Evolutionary conservation across 495 filamentous ascomycete genomes (phyloP), one percentile per base, ranked within the genome.

Genomic region (Daldinia decipiens): DNA sequence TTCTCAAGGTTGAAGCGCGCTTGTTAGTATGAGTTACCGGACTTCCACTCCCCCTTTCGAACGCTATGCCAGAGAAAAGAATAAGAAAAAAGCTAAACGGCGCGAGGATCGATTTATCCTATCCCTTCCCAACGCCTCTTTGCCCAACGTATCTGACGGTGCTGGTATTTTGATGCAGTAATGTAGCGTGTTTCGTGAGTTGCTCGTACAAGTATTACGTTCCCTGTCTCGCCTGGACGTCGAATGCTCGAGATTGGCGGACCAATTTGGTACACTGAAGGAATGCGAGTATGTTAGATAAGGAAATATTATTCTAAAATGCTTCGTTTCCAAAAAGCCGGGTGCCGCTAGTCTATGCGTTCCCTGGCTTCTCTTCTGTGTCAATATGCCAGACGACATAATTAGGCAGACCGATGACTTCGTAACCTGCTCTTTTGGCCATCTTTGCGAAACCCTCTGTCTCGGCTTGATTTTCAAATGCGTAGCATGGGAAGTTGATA

Each of bases 331-430:
- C 52, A 26, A 59, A 55, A 62, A 50, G 58, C 27, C 17, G 52
- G 51, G 38, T 26, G 47, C 29, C 59, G 29, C 31, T 63, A 59
- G 29, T 72, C 53, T 82, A 86, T 60, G 79, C 76, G 76, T 99
- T 98, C 3, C 95, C 95, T 11, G 89, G 87, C 85, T 98, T 98
- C 84, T 98, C 95, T 45, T 97, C 89, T n/a, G 95, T 99, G 78
- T 99, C 95, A 71, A 98, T 93, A 79, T 99, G 95, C 95, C 95
- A 99, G 52, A 99, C 94, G 51, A 99, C 89, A 78, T 99, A 99
- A 81, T 99, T 99, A 62, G 95, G 96, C 57, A 99, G 84, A 36
- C 95, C 95, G 63, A 91, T 85, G 38, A 99, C 95, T 75, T 93
- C 85, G 80, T 98, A 98, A 47, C 95, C 95, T 38, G 95, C 95